phyloP scores from a whole-genome alignment of 116 monocot species.

The Papilionanthe hybrid region DNA sequence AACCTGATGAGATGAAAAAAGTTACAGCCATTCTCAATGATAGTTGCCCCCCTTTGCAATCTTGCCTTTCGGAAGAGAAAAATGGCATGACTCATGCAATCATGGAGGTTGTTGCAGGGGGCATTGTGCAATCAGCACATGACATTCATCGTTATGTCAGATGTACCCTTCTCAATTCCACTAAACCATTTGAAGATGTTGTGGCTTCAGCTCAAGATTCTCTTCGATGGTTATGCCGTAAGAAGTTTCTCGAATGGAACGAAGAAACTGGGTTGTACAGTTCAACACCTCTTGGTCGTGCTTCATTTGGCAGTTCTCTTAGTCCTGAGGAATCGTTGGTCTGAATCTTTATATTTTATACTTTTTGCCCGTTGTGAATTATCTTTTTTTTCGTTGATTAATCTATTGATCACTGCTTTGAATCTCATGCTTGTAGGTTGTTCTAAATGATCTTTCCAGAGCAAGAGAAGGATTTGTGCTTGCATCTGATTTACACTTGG shows the following conservation, averaged over 20 bases:
- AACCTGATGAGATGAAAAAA: constrained; percentile 69
- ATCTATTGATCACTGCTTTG: background rate
- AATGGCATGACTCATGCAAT: constrained; percentile 99
- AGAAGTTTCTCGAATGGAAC: constrained; percentile 94
- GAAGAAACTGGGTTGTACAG: constrained; percentile 72
- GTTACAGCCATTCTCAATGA: constrained; percentile 67
- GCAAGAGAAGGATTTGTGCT: constrained; percentile 99
- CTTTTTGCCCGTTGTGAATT: constrained; percentile 4
- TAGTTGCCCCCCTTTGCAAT: constrained; percentile 87
- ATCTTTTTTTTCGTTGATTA: background rate
- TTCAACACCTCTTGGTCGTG: constrained; percentile 85
- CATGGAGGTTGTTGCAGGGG: constrained; percentile 97
- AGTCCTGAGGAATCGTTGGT: constrained; percentile 97
- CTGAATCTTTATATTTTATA: constrained; percentile 7
- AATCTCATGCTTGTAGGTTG: constrained; percentile 50
- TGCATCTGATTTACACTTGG: constrained; percentile 97
- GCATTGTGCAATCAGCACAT: constrained; percentile 90
- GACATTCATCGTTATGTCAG: constrained; percentile 97
- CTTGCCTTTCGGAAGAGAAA: constrained; percentile 97
- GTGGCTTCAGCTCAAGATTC: constrained; percentile 98
- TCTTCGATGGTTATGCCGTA: constrained; percentile 91
- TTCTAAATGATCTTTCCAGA: constrained; percentile 85
- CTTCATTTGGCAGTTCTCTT: constrained; percentile 97
- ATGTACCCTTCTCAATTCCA: constrained; percentile 97
- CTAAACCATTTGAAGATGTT: constrained; percentile 92